Conservation (phyloP, 345 rosid genomes). For the Murraya koenigii region DNA sequence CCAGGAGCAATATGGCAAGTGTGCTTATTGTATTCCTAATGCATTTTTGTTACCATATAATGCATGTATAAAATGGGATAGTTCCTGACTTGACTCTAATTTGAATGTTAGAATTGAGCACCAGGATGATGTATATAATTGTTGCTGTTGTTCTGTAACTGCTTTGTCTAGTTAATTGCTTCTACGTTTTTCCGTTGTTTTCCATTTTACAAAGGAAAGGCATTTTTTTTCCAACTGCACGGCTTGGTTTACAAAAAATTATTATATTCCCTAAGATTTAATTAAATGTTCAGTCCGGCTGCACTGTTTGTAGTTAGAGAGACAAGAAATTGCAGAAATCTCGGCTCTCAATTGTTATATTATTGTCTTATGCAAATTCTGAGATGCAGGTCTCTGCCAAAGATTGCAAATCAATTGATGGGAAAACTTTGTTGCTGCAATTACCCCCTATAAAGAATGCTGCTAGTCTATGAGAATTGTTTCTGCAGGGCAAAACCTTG, state of each 20-base stretch:
- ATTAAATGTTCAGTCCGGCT: neutral
- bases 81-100: neutral
- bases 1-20: neutral
- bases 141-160: neutral
- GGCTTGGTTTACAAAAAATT: neutral
- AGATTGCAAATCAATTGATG: neutral
- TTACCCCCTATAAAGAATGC: conserved; percentile 4
- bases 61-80: neutral
- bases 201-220: neutral
- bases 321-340: neutral
- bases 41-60: neutral
- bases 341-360: neutral
- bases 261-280: neutral
- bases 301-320: neutral
- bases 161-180: neutral
- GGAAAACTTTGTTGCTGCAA: neutral
- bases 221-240: neutral
- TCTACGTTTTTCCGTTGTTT: neutral
- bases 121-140: neutral
- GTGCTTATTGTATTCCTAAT: neutral
- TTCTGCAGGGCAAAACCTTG: conserved; percentile 49
- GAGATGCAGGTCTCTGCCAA: neutral
- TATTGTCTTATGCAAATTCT: neutral
- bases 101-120: neutral
- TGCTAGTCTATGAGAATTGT: conserved; percentile 16